Base-by-base conservation (phyloP, 208 protist species). In the Novymonas esmeraldas region DNA sequence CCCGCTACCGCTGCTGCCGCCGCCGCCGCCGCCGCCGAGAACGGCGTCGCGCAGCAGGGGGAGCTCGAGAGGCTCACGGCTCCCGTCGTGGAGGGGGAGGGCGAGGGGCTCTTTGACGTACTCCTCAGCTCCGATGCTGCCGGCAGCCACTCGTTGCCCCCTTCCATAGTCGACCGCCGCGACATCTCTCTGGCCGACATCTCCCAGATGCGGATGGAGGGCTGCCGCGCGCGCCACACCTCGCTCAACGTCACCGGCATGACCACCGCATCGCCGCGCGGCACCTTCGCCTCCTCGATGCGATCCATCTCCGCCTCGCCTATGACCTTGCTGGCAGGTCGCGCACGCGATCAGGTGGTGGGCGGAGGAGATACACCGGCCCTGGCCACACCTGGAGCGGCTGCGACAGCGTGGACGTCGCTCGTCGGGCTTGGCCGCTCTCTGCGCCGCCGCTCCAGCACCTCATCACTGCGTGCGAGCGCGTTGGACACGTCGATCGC, bases 401-500 rank as follows among this genome's bases (percentile, higher is more conserved):
- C 13, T 14, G 50, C 51, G 14, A 49, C 22, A 22, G 31, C n/a
- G 2, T 66, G 39, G 11, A 34, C 44, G 10, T 38, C 42, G 2
- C 38, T 62, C 1, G 24, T 44, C 13, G 59, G 28, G 0, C 10
- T 3, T 7, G 59, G 38, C 0, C 51, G 50, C 24, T 55, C 59
- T 10, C 5, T 62, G 33, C 49, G 29, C 39, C 50, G 31, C 16
- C 58, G 59, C 9, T 55, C 67, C 0, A n/a, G 42, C 46, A 28
- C 45, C 18, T 29, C 49, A 45, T 62, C 64, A 6, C 59, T 45
- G 16, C 50, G 33, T 45, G 55, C 62, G 26, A 67, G 14, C 34
- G 69, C 66, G 14, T 55, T 81, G 33, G 81, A 81, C 29, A 87
- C 74, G 18, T 78, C 81, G 13, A 36, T 73, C 14, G 76, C 76